Conservation (phyloP, 2,329 filamentous ascomycete genomes). For the Calcarisporium arbuscula region DNA sequence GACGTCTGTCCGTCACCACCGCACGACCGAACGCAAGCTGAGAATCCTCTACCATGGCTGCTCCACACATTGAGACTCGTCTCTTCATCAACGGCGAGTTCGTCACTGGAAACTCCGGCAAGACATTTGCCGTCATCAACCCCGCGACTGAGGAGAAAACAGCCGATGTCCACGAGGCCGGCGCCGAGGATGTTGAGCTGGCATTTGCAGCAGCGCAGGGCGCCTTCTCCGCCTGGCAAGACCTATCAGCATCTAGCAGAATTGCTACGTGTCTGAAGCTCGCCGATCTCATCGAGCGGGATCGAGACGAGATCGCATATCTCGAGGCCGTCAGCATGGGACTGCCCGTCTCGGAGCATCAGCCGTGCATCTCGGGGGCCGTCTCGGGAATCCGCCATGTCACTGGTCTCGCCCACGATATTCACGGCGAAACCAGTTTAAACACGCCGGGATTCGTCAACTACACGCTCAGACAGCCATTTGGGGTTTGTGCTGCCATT, state of each 20-base stretch:
- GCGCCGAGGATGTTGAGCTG: constrained; percentile 10
- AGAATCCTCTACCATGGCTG: no score
- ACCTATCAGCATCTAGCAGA: constrained; percentile 5
- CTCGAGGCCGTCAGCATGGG: constrained; percentile 12
- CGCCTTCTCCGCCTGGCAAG: constrained; percentile 10
- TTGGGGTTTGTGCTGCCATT: constrained; percentile 64
- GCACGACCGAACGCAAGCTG: no score
- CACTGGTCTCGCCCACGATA: constrained; percentile 57
- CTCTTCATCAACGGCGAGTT: constrained; percentile 12
- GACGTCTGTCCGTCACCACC: no score
- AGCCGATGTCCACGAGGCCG: constrained; percentile 12
- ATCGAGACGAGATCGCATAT: constrained; percentile 6
- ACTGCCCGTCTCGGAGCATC: constrained; percentile 7
- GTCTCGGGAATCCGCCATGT: constrained; percentile 52
- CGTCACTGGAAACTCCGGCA: constrained; percentile 7
- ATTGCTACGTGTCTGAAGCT: constrained; percentile 8
- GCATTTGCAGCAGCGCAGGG: constrained; percentile 10
- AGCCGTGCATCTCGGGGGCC: constrained; percentile 1
- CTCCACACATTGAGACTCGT: constrained; percentile 5
- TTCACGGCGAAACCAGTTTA: constrained; percentile 38
- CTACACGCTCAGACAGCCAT: constrained; percentile 54
- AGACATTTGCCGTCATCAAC: constrained; percentile 16
- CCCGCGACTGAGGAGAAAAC: constrained; percentile 16
- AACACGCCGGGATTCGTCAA: constrained; percentile 41
- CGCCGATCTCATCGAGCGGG: constrained; percentile 10